Percentiles rank a stretch among this genome's conserved stretches.
These are phyloP conservation scores for Cyclotella cryptica DNA, from an alignment of 108 stramenopile species.

Conservation along the genomic window DNA sequence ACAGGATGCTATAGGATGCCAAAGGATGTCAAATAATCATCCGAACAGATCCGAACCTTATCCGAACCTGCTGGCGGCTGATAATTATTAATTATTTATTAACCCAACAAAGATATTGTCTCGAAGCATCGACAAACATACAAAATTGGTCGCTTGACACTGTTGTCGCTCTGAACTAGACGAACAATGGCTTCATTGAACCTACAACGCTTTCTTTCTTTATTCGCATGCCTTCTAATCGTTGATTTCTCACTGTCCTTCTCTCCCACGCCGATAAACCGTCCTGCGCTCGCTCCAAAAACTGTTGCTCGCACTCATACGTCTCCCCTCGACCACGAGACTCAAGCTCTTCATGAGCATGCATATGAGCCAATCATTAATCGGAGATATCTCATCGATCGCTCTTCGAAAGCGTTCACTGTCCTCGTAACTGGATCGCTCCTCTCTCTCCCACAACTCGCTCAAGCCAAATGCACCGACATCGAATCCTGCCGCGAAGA, in stretches of 20 bases:
- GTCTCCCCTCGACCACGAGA: neutral
- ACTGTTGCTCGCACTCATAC: neutral
- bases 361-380: neutral
- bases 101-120: too few species aligned
- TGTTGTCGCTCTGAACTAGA: too few species aligned
- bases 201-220: too few species aligned
- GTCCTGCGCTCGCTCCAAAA: neutral
- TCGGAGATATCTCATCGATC: neutral
- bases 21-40: too few species aligned
- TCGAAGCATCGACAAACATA: too few species aligned
- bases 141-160: too few species aligned
- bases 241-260: neutral
- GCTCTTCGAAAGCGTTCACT: neutral
- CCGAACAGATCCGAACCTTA: too few species aligned
- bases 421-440: too few species aligned
- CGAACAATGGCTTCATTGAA: neutral
- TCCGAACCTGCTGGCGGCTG: too few species aligned
- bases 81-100: too few species aligned
- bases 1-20: too few species aligned
- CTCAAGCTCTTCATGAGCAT: neutral
- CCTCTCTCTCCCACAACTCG: neutral
- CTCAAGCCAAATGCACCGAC: conserved; percentile 63
- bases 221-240: neutral
- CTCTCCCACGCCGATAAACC: neutral
- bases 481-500: conserved; percentile 68